Evolutionary conservation across 495 filamentous ascomycete genomes (phyloP), one percentile per base, ranked within the genome.

Genomic region (Cercophora samala): DNA sequence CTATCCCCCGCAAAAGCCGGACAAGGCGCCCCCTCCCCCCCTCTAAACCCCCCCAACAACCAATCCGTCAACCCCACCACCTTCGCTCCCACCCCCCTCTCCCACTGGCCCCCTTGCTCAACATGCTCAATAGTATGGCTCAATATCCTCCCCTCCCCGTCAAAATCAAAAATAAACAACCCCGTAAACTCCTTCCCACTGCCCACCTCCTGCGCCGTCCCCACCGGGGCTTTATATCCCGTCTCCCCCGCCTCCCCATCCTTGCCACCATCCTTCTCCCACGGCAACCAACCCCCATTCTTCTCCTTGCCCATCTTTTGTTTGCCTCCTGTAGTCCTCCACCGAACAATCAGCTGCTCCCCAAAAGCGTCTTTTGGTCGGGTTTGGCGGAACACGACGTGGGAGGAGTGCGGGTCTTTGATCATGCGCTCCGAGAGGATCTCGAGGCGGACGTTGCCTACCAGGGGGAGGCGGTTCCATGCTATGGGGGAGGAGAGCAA

Each of bases 401-500:
- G 13, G 37, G 15, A 46, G 37, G 3, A 46, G 15, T 46, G 32
- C 3, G 73, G 74, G 23, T 74, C 66, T 69, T 87, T 89, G 37
- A 93, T 85, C 82, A 98, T 93, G 26, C 93, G 87, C 80, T 97
- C 94, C 5, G 89, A 91, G 1, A 95, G 78, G 29, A 99, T 96
- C 62, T 91, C 87, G 2, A 99, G 85, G 68, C 88, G 88, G 4
- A 96, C 91, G 72, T 96, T 96, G 46, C 93, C 93, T 24, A 97
- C 84, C 0, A 97, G 82, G 11, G 95, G 95, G 0, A 99, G 83
- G 51, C 90, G 88, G 70, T 96, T 93, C 95, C 95, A 99, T 19
- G 93, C 96, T 24, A 99, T 87, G 0, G 95, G 95, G 1, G 93
- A 89, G 2, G 95, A 97, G 93, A 93, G 97, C 18, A 99, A 82